Conservation (phyloP, 1,139 yeast species). For the Oligophagozyma castellii region DNA sequence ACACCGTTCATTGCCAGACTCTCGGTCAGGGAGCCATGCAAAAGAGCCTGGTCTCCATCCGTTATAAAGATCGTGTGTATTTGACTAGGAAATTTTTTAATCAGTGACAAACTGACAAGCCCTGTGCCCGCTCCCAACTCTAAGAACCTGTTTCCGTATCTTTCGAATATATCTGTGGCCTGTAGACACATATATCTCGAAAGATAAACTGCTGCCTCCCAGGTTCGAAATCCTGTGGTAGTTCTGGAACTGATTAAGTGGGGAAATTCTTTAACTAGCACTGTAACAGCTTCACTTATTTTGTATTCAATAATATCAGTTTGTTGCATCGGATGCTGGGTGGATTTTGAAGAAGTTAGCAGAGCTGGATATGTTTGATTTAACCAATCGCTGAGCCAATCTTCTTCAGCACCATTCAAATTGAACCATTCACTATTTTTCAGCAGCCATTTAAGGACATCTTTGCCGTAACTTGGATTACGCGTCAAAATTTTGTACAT, state of each 20-base stretch:
- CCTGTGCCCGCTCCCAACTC: slow-evolving; percentile 93
- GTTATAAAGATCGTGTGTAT: slow-evolving; percentile 37
- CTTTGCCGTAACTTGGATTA: neutral
- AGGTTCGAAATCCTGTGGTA: slow-evolving; percentile 80
- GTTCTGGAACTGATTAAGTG: slow-evolving; percentile 55
- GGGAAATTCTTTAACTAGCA: slow-evolving; percentile 48
- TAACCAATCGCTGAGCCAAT: slow-evolving; percentile 30
- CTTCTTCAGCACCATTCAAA: neutral
- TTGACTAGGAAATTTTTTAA: slow-evolving; percentile 14
- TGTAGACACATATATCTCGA: slow-evolving; percentile 30
- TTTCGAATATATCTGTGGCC: neutral
- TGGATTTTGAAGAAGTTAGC: slow-evolving; percentile 28
- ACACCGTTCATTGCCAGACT: slow-evolving; percentile 37
- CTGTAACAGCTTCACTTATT: slow-evolving; percentile 22
- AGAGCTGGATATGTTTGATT: slow-evolving; percentile 39
- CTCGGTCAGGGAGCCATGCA: slow-evolving; percentile 32
- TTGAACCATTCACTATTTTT: neutral
- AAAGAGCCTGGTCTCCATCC: slow-evolving; percentile 61
- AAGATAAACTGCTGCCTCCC: slow-evolving; percentile 85
- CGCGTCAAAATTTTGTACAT: neutral
- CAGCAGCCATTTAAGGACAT: neutral
- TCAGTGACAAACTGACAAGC: slow-evolving; percentile 49
- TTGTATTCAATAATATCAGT: slow-evolving; percentile 37
- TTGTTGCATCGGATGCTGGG: slow-evolving; percentile 26
- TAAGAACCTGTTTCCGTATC: slow-evolving; percentile 25